These are phyloP conservation scores for Plantago elongata DNA, from an alignment of 257 asterid species.

Conservation along the genomic window DNA sequence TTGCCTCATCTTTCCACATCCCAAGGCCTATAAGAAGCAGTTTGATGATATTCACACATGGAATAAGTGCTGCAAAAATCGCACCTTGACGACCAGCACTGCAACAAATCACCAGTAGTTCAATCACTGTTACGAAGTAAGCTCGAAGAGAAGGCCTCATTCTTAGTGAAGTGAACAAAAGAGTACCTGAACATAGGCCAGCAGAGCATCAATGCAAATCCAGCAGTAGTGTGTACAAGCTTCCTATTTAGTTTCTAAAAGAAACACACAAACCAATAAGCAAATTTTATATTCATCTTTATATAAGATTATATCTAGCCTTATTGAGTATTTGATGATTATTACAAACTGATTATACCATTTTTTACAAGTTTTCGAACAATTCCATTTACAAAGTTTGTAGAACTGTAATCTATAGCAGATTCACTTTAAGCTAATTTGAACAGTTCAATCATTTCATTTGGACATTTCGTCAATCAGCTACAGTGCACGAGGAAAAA, in stretches of 20 bases:
- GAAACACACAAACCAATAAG: not conserved
- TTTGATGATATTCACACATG: slow-evolving; percentile 60
- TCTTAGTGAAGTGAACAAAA: slow-evolving; percentile 5
- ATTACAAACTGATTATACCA: no score
- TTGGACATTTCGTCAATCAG: no score
- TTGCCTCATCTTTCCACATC: slow-evolving; percentile 72
- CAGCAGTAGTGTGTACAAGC: slow-evolving; percentile 78
- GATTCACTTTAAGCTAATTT: no score
- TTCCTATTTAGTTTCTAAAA: slow-evolving; percentile 49
- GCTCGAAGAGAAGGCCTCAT: slow-evolving; percentile 9
- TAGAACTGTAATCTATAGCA: no score
- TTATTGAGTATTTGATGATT: no score
- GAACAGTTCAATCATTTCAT: no score
- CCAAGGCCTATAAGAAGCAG: slow-evolving; percentile 86
- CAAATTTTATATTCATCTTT: not conserved
- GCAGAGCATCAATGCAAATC: slow-evolving; percentile 89
- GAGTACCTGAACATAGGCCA: slow-evolving; percentile 99
- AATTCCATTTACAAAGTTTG: no score
- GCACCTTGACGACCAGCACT: slow-evolving; percentile 85
- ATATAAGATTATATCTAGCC: not conserved
- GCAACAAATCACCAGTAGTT: slow-evolving; percentile 29
- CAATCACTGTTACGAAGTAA: slow-evolving; percentile 13
- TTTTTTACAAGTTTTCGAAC: no score
- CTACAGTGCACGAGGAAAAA: no score
- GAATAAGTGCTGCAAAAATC: slow-evolving; percentile 62